These are phyloP conservation scores for Chlamydomonas sp. DNA, from an alignment of 139 green algal species.

Conservation along the genomic window DNA sequence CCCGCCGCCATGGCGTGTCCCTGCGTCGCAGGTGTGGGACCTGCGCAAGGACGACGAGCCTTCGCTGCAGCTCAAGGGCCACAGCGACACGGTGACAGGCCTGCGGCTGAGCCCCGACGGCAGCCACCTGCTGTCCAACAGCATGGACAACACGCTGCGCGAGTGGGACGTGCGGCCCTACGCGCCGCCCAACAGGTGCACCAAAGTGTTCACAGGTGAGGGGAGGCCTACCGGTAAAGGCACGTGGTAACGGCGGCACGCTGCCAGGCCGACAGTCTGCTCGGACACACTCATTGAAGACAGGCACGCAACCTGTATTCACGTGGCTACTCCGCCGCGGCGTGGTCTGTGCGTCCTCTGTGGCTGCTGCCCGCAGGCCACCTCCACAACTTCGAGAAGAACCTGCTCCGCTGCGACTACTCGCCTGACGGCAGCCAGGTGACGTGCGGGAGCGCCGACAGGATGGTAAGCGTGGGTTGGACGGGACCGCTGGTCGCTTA, in stretches of 20 bases:
- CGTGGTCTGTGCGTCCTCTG: not conserved
- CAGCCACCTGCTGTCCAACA: constrained; percentile 91
- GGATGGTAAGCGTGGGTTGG: constrained; percentile 73
- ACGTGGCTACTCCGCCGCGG: no score
- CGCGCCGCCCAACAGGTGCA: constrained; percentile 88
- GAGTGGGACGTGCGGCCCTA: constrained; percentile 86
- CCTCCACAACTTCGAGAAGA: constrained; percentile 93
- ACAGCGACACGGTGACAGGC: constrained; percentile 87
- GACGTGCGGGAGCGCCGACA: constrained; percentile 84
- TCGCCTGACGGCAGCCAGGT: constrained; percentile 87
- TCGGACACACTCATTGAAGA: no score
- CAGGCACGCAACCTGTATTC: no score
- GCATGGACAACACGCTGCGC: constrained; percentile 96
- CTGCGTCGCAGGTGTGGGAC: constrained; percentile 78
- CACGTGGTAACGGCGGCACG: no score
- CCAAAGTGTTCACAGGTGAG: constrained; percentile 62
- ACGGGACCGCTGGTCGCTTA: not conserved
- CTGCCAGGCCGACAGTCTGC: no score
- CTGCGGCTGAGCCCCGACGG: constrained; percentile 87
- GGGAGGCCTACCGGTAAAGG: not conserved
- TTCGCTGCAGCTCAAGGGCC: constrained; percentile 74
- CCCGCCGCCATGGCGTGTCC: not conserved
- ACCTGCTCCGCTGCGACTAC: constrained; percentile 94
- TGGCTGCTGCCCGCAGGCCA: constrained; percentile 72
- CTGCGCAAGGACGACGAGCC: constrained; percentile 76